Evolutionary conservation across 1,139 yeast species (phyloP).

Genomic region (Taiozyma sp.): DNA sequence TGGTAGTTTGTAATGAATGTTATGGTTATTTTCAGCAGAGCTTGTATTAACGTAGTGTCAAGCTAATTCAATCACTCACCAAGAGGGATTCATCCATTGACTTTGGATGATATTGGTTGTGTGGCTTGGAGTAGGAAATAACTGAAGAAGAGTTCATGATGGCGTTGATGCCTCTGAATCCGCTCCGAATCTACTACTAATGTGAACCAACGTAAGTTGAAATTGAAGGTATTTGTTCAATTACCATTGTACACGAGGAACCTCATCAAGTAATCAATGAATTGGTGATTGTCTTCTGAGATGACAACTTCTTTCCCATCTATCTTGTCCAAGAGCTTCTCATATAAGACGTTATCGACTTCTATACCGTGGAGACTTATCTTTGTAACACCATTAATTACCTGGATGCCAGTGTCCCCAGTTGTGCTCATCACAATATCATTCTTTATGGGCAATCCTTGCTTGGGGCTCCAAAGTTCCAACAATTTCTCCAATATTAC

Average conservation of each 20-base stretch:
- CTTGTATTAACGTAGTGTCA: no score
- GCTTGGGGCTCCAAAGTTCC: not conserved
- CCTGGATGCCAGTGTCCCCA: not conserved
- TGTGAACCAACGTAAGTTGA: no score
- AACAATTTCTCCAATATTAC: constrained; percentile 8
- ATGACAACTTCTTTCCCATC: not conserved
- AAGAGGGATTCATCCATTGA: no score
- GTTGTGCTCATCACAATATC: not conserved
- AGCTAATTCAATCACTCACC: no score
- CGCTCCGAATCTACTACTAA: no score
- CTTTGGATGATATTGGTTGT: no score
- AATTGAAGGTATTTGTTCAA: not conserved
- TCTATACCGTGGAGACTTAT: not conserved
- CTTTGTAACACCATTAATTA: not conserved
- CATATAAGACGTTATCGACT: not conserved
- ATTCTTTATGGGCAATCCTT: not conserved
- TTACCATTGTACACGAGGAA: constrained; percentile 1
- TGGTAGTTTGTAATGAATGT: not conserved
- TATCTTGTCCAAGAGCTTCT: not conserved
- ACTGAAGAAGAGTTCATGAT: no score
- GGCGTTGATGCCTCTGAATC: no score
- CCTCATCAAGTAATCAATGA: constrained; percentile 11
- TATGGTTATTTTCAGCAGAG: not conserved
- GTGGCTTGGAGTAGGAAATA: no score
- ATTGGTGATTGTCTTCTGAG: not conserved